Base-by-base conservation (phyloP, 2,329 filamentous ascomycete species). In the Aspergillus sp. region DNA sequence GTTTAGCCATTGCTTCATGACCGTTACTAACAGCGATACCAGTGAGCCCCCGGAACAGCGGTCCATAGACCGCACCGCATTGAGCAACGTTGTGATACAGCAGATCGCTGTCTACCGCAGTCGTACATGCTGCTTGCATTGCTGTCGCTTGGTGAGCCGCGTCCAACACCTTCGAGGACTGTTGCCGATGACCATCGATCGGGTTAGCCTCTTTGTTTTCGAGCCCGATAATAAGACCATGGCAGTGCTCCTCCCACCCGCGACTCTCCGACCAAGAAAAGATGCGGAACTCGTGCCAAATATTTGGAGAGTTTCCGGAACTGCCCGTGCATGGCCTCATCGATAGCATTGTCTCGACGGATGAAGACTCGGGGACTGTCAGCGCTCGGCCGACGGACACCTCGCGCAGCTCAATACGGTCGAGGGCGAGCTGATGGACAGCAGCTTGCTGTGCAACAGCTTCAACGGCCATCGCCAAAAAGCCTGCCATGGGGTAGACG, bases 281-380 rank as follows among this genome's bases (percentile, higher is more conserved):
- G 42, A 61, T 59, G 45, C 49, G 57, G 37, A 60, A 66, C 23
- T 61, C 54, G 49, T 60, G 50, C 60, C 61, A 61, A 19, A 56
- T 12, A 51, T 57, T 53, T 7, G 19, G 15, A 1, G 61, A 59
- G 43, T 53, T 67, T 1, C 62, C 62, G 12, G 70, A 60, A 0
- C 66, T 69, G 3, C 70, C 69, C 3, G 54, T 32, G 17, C 54
- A 57, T 5, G 57, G 47, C 64, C 66, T 53, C 5, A 80, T 67
- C 15, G 71, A 71, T 25, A 75, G 74, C 3, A 70, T 78, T 56
- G 75, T 72, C 57, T 80, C 77, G 2, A 75, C 60, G 45, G 78
- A 73, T 2, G 60, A 49, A 23, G 72, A 71, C 44, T 79, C 74
- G 3, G 67, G 65, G 3, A 79, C 64, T 4, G 78, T 66, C 13